Conservation (phyloP, 2,329 filamentous ascomycete species). For the Aaosphaeria pasadenensis region DNA sequence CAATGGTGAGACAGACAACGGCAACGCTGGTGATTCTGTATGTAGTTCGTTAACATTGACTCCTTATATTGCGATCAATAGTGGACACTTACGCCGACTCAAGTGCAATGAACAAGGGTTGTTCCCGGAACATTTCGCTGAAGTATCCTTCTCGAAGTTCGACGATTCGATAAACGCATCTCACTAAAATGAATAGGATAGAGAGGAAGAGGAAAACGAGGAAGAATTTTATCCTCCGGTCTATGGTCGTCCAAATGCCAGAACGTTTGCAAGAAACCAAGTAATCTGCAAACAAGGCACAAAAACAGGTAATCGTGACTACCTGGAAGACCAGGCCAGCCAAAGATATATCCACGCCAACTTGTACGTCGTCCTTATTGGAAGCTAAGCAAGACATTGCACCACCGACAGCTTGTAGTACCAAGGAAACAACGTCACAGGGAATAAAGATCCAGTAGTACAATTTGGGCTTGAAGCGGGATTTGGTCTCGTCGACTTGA, state of each 20-base stretch:
- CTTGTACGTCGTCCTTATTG: neutral
- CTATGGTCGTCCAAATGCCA: neutral
- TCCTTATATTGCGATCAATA: neutral
- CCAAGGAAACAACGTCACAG: constrained; percentile 7
- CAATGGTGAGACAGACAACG: neutral
- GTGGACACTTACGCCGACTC: neutral
- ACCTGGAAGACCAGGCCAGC: neutral
- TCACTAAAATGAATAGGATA: neutral
- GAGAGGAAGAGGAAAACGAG: neutral
- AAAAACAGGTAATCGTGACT: neutral
- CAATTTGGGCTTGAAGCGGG: constrained; percentile 5
- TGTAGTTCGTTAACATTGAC: neutral
- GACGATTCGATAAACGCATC: neutral
- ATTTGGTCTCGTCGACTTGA: neutral
- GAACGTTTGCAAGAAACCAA: neutral
- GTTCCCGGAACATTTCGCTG: neutral
- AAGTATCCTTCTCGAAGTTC: neutral
- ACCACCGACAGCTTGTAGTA: constrained; percentile 2
- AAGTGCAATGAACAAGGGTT: neutral
- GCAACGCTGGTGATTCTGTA: neutral
- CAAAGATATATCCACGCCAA: neutral
- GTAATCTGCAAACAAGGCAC: neutral
- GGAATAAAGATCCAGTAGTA: constrained; percentile 9
- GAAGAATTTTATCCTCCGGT: neutral
- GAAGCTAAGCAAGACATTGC: neutral